A percentile compares a stretch with the other conserved stretches of the same genome.
phyloP scores from a whole-genome alignment of 176 grass and related monocot genomes.

The Ananas comosus region DNA sequence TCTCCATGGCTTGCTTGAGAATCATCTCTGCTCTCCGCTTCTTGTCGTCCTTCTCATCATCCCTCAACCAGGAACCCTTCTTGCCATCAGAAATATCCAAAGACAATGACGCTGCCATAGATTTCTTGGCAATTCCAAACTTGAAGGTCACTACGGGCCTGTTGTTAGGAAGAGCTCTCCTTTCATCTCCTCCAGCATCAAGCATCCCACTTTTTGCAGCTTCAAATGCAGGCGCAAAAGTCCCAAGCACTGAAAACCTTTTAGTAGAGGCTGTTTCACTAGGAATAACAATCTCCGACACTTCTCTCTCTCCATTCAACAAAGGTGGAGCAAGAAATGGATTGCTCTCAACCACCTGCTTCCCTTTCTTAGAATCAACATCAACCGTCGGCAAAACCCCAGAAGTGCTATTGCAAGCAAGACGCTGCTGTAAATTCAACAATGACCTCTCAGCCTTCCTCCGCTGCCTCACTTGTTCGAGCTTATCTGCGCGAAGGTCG shows the following conservation, averaged over 20 bases:
- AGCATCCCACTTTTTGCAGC: slow-evolving; percentile 33
- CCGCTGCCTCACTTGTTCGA: slow-evolving; percentile 45
- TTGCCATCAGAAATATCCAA: background rate
- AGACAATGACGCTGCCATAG: no score
- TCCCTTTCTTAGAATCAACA: slow-evolving; percentile 35
- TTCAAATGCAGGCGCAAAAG: slow-evolving; percentile 61
- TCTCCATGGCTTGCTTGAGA: slow-evolving; percentile 72
- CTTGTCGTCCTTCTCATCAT: slow-evolving; percentile 63
- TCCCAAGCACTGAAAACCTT: slow-evolving; percentile 52
- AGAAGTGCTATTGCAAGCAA: slow-evolving; percentile 37
- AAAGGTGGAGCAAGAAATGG: slow-evolving; percentile 52
- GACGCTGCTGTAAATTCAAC: slow-evolving; percentile 56
- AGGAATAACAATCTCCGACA: slow-evolving; percentile 38
- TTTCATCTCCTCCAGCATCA: slow-evolving; percentile 26
- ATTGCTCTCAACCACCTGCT: slow-evolving; percentile 44
- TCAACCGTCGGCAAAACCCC: slow-evolving; percentile 21
- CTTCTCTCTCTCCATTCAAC: slow-evolving; percentile 38
- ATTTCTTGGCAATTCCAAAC: no score
- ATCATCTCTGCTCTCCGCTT: slow-evolving; percentile 73
- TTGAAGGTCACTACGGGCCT: slow-evolving; percentile 32
- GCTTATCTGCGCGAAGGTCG: slow-evolving; percentile 37
- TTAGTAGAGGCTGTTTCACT: slow-evolving; percentile 13
- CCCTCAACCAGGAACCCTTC: slow-evolving; percentile 51
- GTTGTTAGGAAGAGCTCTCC: slow-evolving; percentile 39
- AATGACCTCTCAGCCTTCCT: slow-evolving; percentile 75